Base-by-base conservation (phyloP, 306 rosid genomes). In the Delonix regia region DNA sequence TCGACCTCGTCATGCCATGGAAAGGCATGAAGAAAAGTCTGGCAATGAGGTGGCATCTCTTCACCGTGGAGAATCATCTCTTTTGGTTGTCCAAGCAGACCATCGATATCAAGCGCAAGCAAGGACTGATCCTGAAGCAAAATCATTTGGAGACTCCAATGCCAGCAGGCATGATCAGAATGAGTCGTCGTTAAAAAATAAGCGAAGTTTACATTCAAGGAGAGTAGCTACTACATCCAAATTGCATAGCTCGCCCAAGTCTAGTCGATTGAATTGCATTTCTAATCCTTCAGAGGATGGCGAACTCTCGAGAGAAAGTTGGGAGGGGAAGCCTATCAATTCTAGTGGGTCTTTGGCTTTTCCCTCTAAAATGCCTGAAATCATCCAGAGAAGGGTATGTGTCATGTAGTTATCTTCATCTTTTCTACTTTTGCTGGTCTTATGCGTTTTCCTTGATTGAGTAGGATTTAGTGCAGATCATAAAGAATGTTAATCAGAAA, bases 371-470 rank as follows among this genome's bases (percentile, higher is more conserved):
- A 90, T 91, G 98, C 85, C 94, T 39, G 99, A 93, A 74, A 87
- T 87, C 75, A 86, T 90, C 82, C 98, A 96, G 83, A 89, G 97
- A 87, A 87, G 92, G 97, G 99, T 95, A 91, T 78, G 87, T 73
- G 27, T 73, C 42, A 15, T 79, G 61, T 28, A 44, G 78, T 82
- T 70, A 66, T 61, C 14, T 33, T 64, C 41, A 56, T 67, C 71
- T 41, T 78, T 75, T 70, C 78, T 39, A 24, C 10, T 6, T 25
- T 36, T 56, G 10, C 57, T 7, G 1, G 33, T 21, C 34, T 39
- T 18, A 0, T 28, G 14, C 49, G 57, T 53, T 69, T 62, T 33
- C 85, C 67, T 48, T 33, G 53, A n/a, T 75, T 51, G 53, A 49
- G 25, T 25, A 56, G 55, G 30, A 72, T 78, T 42, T 61, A 13